A percentile compares a stretch with the other conserved stretches of the same genome.
Evolutionary conservation across 148 eudicot species (phyloP).

Genomic region (Polygonum maritimum): DNA sequence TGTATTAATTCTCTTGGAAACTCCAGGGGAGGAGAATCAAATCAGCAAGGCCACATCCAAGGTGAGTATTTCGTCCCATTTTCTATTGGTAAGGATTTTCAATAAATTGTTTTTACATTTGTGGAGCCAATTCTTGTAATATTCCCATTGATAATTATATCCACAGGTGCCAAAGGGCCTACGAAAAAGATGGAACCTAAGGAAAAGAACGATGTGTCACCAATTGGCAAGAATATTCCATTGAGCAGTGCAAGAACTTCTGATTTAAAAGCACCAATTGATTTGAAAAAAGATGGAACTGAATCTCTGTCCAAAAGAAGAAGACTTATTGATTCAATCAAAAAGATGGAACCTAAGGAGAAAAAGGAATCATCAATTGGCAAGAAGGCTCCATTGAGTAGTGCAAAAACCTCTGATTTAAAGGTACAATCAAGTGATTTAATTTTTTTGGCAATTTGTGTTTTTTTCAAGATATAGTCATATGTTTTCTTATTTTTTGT

Average conservation of each 20-base stretch:
- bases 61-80: neutral
- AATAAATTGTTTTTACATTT: neutral
- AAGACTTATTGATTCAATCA: neutral
- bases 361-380: neutral
- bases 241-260: neutral
- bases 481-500: neutral
- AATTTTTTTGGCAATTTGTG: neutral
- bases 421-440: neutral
- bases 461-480: neutral
- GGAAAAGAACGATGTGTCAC: neutral
- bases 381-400: neutral
- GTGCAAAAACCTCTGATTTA: neutral
- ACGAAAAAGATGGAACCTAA: neutral
- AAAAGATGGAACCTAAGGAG: neutral
- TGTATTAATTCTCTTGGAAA: neutral
- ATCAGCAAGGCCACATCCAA: neutral
- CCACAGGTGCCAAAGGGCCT: neutral
- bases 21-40: neutral
- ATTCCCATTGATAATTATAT: neutral
- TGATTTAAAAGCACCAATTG: neutral
- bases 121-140: neutral
- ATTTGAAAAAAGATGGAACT: neutral
- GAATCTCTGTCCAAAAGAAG: neutral
- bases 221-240: neutral
- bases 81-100: neutral